Percentiles rank a stretch among this genome's conserved stretches.
Evolutionary conservation across 768 basidiomycete species (phyloP).

Genomic region (Kwoniella europaea): DNA sequence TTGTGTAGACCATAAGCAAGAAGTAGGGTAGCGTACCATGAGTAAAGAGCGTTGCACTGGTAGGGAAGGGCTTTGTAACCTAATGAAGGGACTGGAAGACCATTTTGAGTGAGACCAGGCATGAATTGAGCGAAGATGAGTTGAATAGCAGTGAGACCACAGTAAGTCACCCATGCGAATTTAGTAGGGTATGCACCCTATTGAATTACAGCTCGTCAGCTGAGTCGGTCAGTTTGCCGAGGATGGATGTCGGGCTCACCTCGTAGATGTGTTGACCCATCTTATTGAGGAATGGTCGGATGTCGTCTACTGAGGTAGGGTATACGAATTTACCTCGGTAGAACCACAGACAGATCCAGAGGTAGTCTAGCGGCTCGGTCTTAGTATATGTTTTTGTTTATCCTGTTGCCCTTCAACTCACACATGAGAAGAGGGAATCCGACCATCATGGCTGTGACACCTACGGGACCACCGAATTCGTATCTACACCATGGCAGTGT

Average conservation of each 20-base stretch:
- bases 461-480: slow-evolving; percentile 94
- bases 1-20: slow-evolving; percentile 77
- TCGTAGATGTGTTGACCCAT: slow-evolving; percentile 86
- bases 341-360: slow-evolving; percentile 97
- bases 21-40: slow-evolving; percentile 79
- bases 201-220: neutral
- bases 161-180: slow-evolving; percentile 89
- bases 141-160: slow-evolving; percentile 83
- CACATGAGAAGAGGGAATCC: slow-evolving; percentile 94
- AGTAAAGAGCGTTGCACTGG: slow-evolving; percentile 92
- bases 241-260: slow-evolving; percentile 61
- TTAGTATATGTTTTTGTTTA: neutral
- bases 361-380: slow-evolving; percentile 66
- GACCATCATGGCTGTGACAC: slow-evolving; percentile 89
- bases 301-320: slow-evolving; percentile 72
- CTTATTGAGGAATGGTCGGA: slow-evolving; percentile 73
- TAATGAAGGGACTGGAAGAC: slow-evolving; percentile 93
- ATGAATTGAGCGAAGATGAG: slow-evolving; percentile 86
- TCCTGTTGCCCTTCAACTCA: slow-evolving; percentile 31
- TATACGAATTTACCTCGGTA: slow-evolving; percentile 82
- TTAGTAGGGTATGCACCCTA: slow-evolving; percentile 89
- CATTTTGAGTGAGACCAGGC: slow-evolving; percentile 81
- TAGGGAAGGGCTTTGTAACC: slow-evolving; percentile 91
- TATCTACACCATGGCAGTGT: slow-evolving; percentile 63
- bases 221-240: neutral